Base-by-base conservation (phyloP, 768 basidiomycete genomes). In the Boletus tylopilopsis region DNA sequence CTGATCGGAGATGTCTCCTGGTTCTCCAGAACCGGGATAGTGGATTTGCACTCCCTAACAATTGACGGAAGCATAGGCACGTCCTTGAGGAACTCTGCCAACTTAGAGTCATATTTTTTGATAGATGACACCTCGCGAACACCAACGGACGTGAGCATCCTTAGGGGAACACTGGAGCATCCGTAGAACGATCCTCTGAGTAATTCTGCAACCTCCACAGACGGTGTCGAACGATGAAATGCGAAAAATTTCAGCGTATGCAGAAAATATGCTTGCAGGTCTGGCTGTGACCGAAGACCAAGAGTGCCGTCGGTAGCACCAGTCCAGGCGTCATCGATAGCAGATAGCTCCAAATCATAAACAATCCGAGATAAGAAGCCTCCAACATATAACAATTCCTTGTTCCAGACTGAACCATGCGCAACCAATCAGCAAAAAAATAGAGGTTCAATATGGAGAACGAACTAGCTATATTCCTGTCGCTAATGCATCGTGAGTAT, bases 361-460 rank as follows among this genome's bases (percentile, higher is more conserved):
- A 90, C 87, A 7, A 80, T 70, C 10, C 94, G 84, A 45, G 84
- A 76, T 19, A 96, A 75, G 52, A 87, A 81, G 2, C 93, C 94
- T 6, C 91, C 91, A 15, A 92, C 75, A 58, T 79, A 85, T 4
- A 98, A 73, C 3, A 97, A 74, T 34, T 96, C 94, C 56, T 76
- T 80, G 60, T 98, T 98, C 94, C 92, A 94, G 6, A 84, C 87
- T 30, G n/a, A n/a, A n/a, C n/a, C n/a, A n/a, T n/a, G n/a, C n/a
- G n/a, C n/a, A n/a, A n/a, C n/a, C n/a, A n/a, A n/a, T 87, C 19
- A 4, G 29, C 9, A 2, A 22, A 24, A 8, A 21, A 47, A 30
- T 25, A 15, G 27, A n/a, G 8, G 8, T 4, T 2, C 13, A 12
- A 34, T 21, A 2, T 2, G 19, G 18, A 5, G n/a, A 5, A 37